Evolutionary conservation across 2,329 filamentous ascomycete genomes (phyloP), one percentile per base, ranked within the genome.

Genomic region (Botryosphaeria dothidea): DNA sequence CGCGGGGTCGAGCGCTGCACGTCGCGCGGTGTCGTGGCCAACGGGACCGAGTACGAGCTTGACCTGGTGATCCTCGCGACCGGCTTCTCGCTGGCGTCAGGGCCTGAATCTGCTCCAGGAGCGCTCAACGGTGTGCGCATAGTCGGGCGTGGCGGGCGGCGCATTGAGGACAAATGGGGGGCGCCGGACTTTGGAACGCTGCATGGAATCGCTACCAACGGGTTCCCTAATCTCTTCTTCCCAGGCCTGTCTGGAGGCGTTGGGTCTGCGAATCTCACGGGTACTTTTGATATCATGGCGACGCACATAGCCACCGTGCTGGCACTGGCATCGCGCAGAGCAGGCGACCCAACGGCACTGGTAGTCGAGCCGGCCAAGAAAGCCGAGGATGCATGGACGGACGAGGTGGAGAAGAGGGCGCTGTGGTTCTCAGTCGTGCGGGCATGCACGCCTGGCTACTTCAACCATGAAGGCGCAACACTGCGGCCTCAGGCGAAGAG

Each of bases 181-280:
- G 9, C 23, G 3, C 13, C 21, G 4, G 72, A 73, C 21, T 73
- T 78, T 0, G 38, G 13, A 9, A 70, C 82, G 0, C 76, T 0
- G 38, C 85, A 88, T 71, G 86, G 85, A 9, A 72, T 83, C 6
- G 72, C 78, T 5, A 79, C 76, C 0, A 74, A 75, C 67, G 80
- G 77, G 0, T 88, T 88, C 66, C 85, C 86, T 0, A 88, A 88
- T 68, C 68, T 86, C 49, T 83, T 86, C 78, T 81, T 82, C 69
- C 71, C 73, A 48, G 34, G 36, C 11, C 34, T 29, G 3, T 25
- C 34, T 8, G 21, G 79, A 75, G 21, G 34, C 45, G 67, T 72
- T 1, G 69, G 80, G 3, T 78, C 81, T 34, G 68, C 73, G 0
- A 65, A 77, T 17, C 15, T 64, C 19, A 57, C 48, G 17, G 36